A percentile compares a stretch with the other conserved stretches of the same genome.
phyloP scores from a whole-genome alignment of 129 eudicot genomes.

The Heracleum sosnowskyi region DNA sequence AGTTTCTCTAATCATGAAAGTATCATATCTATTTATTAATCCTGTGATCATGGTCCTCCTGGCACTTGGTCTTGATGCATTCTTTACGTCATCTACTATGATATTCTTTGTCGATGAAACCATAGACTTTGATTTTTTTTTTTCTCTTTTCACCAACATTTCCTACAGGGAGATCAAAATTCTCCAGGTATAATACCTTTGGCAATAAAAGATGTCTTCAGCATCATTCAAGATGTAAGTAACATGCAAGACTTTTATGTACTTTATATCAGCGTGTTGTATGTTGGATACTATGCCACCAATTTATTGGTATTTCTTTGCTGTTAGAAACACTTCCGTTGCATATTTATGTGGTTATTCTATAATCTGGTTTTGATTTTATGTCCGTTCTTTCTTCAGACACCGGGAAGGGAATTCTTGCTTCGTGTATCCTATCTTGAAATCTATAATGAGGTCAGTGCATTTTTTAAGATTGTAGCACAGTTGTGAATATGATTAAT shows the following conservation, averaged over 20 bases:
- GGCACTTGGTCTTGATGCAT: not conserved
- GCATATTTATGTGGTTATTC: not conserved
- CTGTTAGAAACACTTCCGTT: not conserved
- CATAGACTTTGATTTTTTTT: not conserved
- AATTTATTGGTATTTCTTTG: not conserved
- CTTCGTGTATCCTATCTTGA: slow-evolving; percentile 95
- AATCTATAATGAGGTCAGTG: slow-evolving; percentile 91
- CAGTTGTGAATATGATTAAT: not conserved
- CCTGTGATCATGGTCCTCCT: not conserved
- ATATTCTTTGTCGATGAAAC: not conserved
- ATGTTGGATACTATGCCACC: slow-evolving; percentile 11
- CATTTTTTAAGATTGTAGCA: slow-evolving; percentile 10
- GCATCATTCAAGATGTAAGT: slow-evolving; percentile 97
- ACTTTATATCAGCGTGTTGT: slow-evolving; percentile 4
- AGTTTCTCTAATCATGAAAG: not conserved
- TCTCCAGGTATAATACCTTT: slow-evolving; percentile 93
- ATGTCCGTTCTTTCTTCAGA: slow-evolving; percentile 44
- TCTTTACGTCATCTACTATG: not conserved
- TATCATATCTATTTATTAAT: not conserved
- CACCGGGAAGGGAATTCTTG: slow-evolving; percentile 95
- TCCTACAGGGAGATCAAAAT: slow-evolving; percentile 86
- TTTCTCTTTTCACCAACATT: slow-evolving; percentile 19
- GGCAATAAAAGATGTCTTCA: slow-evolving; percentile 97
- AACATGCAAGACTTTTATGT: slow-evolving; percentile 9
- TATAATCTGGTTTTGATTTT: slow-evolving; percentile 5